Evolutionary conservation across 164 flowering plant species (phyloP).

Genomic region (Annona cherimola): DNA sequence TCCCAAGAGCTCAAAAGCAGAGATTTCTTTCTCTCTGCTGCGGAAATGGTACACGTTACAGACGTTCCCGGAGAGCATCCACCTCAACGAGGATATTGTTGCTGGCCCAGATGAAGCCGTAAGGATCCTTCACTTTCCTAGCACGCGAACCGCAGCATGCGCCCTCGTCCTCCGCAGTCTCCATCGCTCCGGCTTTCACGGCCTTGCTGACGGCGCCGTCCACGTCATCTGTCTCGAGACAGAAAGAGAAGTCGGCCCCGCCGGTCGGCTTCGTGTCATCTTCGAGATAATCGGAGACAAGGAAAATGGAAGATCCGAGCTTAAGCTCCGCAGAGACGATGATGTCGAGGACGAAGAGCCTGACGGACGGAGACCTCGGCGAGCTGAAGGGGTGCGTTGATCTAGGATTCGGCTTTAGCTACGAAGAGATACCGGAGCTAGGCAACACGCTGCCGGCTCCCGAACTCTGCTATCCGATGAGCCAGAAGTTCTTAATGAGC

Average conservation of each 20-base stretch:
- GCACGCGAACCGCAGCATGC: conserved; percentile 47
- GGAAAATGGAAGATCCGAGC: conserved; percentile 43
- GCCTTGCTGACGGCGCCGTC: conserved; percentile 51
- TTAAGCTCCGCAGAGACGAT: conserved; percentile 51
- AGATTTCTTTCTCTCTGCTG: no score
- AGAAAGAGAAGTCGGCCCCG: conserved; percentile 24
- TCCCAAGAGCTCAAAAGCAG: conserved; percentile 37
- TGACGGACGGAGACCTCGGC: conserved; percentile 72
- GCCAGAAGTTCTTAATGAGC: conserved; percentile 60
- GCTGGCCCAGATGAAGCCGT: conserved; percentile 49
- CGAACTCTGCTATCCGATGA: conserved; percentile 86
- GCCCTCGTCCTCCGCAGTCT: conserved; percentile 38
- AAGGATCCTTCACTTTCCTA: conserved; percentile 68
- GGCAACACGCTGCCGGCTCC: conserved; percentile 84
- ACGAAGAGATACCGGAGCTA: conserved; percentile 87
- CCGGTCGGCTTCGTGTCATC: conserved; percentile 29
- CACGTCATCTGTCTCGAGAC: conserved; percentile 62
- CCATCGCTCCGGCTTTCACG: conserved; percentile 48
- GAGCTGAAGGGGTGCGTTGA: conserved; percentile 86
- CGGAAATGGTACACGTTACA: no score
- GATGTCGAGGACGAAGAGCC: conserved; percentile 54
- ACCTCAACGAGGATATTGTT: no score
- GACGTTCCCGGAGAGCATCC: no score
- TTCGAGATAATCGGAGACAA: conserved; percentile 46
- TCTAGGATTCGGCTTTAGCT: conserved; percentile 82